phyloP scores from a whole-genome alignment of 768 basidiomycete species.

The Russula dissimulans region DNA sequence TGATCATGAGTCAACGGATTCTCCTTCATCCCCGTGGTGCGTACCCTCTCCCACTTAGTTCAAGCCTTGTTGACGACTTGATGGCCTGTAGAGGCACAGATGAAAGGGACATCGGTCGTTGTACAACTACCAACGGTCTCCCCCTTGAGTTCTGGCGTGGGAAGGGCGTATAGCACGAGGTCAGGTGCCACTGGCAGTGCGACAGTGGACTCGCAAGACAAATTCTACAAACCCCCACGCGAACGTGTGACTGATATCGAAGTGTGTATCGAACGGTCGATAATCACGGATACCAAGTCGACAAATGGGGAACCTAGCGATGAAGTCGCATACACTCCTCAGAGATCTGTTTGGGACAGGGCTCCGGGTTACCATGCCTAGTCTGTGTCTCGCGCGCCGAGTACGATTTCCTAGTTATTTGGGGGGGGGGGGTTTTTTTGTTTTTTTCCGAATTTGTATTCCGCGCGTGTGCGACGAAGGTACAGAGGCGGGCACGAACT shows the following conservation, averaged over 20 bases:
- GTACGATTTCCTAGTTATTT: no score
- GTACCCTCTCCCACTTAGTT: not conserved
- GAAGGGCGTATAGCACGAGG: not conserved
- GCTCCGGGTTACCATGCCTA: no score
- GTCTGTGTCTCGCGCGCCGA: no score
- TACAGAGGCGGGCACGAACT: no score
- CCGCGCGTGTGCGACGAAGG: no score
- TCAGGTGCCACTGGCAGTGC: no score
- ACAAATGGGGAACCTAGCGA: not conserved
- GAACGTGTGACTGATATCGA: conserved; percentile 19
- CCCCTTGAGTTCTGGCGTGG: not conserved
- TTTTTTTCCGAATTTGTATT: no score
- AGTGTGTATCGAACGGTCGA: conserved; percentile 6
- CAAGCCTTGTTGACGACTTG: not conserved
- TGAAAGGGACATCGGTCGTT: no score
- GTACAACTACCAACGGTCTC: not conserved
- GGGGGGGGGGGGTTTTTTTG: no score
- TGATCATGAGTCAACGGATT: conserved; percentile 31
- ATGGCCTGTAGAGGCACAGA: conserved; percentile 16
- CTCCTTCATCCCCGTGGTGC: conserved; percentile 29
- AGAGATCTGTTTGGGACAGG: no score
- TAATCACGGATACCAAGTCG: not conserved
- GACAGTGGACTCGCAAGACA: not conserved
- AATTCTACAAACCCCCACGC: not conserved
- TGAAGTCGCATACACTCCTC: no score